Evolutionary conservation across 345 rosid species (phyloP).

Genomic region (Brassica rapa): DNA sequence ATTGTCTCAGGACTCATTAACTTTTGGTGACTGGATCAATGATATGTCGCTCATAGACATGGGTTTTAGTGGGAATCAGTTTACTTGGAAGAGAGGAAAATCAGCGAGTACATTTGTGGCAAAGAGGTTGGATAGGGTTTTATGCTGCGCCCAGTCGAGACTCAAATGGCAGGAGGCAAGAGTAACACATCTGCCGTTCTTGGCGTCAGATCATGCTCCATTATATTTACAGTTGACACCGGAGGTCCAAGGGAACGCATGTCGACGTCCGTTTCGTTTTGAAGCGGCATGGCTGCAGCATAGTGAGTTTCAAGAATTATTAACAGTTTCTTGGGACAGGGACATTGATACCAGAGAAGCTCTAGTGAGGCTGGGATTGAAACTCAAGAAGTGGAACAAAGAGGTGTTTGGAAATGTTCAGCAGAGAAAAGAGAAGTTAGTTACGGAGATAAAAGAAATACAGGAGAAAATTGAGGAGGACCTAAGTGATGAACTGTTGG

Average conservation of each 20-base stretch:
- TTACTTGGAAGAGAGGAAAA: not conserved
- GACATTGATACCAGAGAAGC: not conserved
- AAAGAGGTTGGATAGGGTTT: not conserved
- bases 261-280: not conserved
- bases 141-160: not conserved
- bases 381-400: not conserved
- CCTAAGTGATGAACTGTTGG: no score
- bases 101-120: not conserved
- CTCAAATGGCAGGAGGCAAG: no score
- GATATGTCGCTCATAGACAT: not conserved
- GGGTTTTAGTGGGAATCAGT: not conserved
- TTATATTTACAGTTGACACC: not conserved
- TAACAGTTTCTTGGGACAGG: not conserved
- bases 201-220: not conserved
- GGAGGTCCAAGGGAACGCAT: not conserved
- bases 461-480: no score
- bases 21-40: not conserved
- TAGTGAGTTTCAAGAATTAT: not conserved
- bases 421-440: no score
- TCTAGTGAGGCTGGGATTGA: no score
- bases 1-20: not conserved
- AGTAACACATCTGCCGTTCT: not conserved
- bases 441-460: no score
- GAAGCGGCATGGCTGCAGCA: not conserved
- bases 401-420: not conserved